Percentiles rank a stretch among this genome's conserved stretches.
Conservation (phyloP, 2,329 filamentous ascomycete species). For the Fusarium austroafricanum region DNA sequence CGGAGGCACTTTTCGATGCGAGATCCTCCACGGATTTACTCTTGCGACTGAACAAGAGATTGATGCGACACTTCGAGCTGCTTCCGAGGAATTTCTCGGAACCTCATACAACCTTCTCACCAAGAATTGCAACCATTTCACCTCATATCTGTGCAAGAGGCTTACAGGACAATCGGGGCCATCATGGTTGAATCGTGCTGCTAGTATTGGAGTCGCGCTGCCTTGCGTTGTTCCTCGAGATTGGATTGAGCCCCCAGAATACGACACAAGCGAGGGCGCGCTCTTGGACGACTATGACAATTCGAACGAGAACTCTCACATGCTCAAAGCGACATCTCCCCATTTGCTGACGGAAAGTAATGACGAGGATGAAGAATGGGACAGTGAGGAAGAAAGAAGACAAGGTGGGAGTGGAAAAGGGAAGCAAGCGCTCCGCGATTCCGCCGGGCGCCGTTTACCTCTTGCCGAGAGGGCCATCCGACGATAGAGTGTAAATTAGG, state of each 20-base stretch:
- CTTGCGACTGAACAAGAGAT: constrained; percentile 76
- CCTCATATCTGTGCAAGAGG: constrained; percentile 77
- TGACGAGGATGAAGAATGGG: constrained; percentile 53
- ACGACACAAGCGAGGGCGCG: constrained; percentile 77
- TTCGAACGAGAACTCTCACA: constrained; percentile 66
- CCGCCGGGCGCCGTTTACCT: constrained; percentile 63
- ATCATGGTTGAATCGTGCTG: constrained; percentile 83
- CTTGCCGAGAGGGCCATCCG: constrained; percentile 64
- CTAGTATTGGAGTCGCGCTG: constrained; percentile 82
- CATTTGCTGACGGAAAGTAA: constrained; percentile 49
- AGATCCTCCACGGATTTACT: constrained; percentile 83
- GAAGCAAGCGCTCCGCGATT: constrained; percentile 60
- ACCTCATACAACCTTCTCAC: constrained; percentile 84
- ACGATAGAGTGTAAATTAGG: constrained; percentile 26
- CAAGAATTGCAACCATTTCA: constrained; percentile 92
- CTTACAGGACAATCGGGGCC: constrained; percentile 78
- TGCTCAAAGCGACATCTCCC: constrained; percentile 61
- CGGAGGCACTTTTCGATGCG: constrained; percentile 79
- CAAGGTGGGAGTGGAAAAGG: constrained; percentile 57
- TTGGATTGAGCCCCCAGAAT: constrained; percentile 84
- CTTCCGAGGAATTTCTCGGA: constrained; percentile 79
- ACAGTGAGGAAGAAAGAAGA: constrained; percentile 60
- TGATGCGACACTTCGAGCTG: constrained; percentile 73
- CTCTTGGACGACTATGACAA: constrained; percentile 69
- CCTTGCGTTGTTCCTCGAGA: constrained; percentile 86